A percentile compares a stretch with the other conserved stretches of the same genome.
phyloP scores from a whole-genome alignment of 371 early-diverging fungal genomes.

The Scutellospora calospora region DNA sequence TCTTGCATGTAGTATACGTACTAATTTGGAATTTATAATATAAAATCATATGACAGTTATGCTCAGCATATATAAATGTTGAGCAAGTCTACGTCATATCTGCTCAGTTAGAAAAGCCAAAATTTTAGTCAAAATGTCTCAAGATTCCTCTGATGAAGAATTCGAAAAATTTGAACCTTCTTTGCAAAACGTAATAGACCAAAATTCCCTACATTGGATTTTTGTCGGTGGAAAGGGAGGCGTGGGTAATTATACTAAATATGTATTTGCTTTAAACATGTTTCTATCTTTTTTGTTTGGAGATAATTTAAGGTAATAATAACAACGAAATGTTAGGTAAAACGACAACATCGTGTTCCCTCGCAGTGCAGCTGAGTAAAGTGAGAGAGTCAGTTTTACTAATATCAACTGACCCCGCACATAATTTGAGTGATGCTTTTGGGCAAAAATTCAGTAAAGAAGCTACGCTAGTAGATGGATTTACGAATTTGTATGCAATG shows the following conservation, averaged over 20 bases:
- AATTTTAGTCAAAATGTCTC: conserved; percentile 8
- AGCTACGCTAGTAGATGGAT: conserved; percentile 94
- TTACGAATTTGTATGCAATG: conserved; percentile 96
- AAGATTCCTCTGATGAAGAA: conserved; percentile 57
- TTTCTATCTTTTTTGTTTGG: not conserved
- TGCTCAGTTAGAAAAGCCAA: too few species aligned
- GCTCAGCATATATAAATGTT: too few species aligned
- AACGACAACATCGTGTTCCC: conserved; percentile 78
- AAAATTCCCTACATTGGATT: conserved; percentile 95
- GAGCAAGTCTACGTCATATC: too few species aligned
- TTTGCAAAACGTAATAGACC: conserved; percentile 95
- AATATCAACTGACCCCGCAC: conserved; percentile 99
- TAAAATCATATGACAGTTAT: too few species aligned
- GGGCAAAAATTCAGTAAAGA: conserved; percentile 97
- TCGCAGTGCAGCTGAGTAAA: conserved; percentile 92
- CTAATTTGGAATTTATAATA: too few species aligned
- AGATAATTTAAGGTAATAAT: not conserved
- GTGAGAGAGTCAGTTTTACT: conserved; percentile 94
- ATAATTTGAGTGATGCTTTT: conserved; percentile 98
- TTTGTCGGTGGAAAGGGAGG: conserved; percentile 99
- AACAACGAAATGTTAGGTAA: conserved; percentile 58
- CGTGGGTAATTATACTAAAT: conserved; percentile 79
- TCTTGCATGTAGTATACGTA: too few species aligned
- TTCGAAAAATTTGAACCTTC: conserved; percentile 80
- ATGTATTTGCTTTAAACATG: conserved; percentile 11